Evolutionary conservation across 2,329 filamentous ascomycete species (phyloP).

Genomic region (Ascochyta lentis): DNA sequence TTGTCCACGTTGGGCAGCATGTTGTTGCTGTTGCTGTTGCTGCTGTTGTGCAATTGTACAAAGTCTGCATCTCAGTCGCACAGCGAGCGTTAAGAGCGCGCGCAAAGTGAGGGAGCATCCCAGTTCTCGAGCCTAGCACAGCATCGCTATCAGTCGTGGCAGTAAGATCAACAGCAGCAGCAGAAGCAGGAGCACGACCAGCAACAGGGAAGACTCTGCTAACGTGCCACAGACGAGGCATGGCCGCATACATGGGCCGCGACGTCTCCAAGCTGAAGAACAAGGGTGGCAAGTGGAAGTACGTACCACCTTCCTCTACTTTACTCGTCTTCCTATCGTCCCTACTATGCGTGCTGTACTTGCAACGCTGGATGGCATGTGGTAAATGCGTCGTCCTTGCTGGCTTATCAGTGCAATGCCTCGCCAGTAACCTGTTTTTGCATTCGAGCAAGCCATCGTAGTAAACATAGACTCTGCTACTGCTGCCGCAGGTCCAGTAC

Average conservation of each 20-base stretch:
- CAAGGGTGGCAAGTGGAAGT: slow-evolving; percentile 86
- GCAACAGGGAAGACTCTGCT: slow-evolving; percentile 14
- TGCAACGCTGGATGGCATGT: not conserved
- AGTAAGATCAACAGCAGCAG: not conserved
- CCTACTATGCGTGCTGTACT: no score
- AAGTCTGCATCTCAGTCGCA: slow-evolving; percentile 6
- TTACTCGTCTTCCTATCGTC: not conserved
- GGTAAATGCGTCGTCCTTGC: not conserved
- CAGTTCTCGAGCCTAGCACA: not conserved
- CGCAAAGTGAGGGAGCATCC: slow-evolving; percentile 11
- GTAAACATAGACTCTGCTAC: not conserved
- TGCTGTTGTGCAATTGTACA: not conserved
- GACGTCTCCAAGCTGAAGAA: slow-evolving; percentile 84
- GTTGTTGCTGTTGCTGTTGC: not conserved
- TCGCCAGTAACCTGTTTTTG: no score
- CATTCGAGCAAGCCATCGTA: no score
- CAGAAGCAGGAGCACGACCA: not conserved
- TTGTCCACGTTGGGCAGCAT: not conserved
- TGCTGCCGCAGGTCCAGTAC: not conserved
- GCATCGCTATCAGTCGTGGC: not conserved
- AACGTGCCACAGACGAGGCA: slow-evolving; percentile 66
- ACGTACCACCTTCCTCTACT: slow-evolving; percentile 13
- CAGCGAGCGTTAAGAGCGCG: slow-evolving; percentile 6
- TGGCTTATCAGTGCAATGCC: not conserved
- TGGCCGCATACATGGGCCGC: slow-evolving; percentile 83